Percentiles rank a stretch among this genome's conserved stretches.
Evolutionary conservation across 305 asterid genomes (phyloP).

Genomic region (Caryopteris hybrid): DNA sequence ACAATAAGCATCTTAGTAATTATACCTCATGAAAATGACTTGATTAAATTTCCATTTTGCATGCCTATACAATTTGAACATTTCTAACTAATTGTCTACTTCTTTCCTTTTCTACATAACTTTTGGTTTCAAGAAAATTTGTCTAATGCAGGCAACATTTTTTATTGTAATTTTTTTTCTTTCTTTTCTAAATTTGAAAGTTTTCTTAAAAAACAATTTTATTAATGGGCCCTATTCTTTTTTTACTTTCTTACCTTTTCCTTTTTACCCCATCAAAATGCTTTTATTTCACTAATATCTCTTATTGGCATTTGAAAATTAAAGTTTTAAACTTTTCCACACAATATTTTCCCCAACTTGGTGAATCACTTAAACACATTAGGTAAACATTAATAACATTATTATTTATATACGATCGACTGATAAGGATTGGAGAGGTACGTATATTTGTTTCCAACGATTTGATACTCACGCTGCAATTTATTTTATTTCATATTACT

Average conservation of each 20-base stretch:
- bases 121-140: constrained; percentile 21
- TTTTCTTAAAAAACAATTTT: constrained; percentile 30
- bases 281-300: neutral
- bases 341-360: no score
- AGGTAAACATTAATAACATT: neutral
- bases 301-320: neutral
- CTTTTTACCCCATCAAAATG: neutral
- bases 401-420: no score
- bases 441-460: no score
- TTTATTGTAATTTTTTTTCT: neutral
- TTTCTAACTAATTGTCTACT: constrained; percentile 15
- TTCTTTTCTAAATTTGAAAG: neutral
- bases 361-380: no score
- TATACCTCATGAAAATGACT: neutral
- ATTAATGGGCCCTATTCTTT: constrained; percentile 27
- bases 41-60: neutral
- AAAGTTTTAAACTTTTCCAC: neutral
- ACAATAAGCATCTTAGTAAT: no score
- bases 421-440: no score
- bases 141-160: neutral
- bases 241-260: constrained; percentile 9
- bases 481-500: no score
- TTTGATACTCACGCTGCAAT: no score
- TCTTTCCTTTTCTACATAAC: neutral
- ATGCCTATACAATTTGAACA: constrained; percentile 9